phyloP scores from a whole-genome alignment of 208 protist genomes.

The Leishmania amazonensis region DNA sequence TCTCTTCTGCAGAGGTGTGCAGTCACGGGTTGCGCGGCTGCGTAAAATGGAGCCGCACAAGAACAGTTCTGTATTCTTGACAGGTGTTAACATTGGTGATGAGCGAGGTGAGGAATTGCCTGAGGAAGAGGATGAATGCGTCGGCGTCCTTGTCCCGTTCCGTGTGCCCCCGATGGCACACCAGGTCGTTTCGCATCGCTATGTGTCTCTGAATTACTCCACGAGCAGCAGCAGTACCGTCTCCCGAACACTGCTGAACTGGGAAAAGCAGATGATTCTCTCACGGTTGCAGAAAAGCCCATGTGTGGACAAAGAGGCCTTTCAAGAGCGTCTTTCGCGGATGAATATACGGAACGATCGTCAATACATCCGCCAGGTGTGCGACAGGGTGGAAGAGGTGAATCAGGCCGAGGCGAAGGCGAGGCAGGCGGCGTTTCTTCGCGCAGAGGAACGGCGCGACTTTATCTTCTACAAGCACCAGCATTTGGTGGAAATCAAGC shows the following conservation, averaged over 20 bases:
- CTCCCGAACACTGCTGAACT: conserved; percentile 43
- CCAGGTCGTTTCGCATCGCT: conserved; percentile 22
- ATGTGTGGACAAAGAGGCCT: conserved; percentile 46
- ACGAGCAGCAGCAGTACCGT: conserved; percentile 13
- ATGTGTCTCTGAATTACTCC: conserved; percentile 33
- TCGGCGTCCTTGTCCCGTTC: conserved; percentile 41
- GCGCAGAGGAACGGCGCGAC: conserved; percentile 41
- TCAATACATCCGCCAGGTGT: conserved; percentile 41
- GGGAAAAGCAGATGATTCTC: conserved; percentile 70
- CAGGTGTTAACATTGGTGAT: conserved; percentile 19
- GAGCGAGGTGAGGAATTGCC: neutral
- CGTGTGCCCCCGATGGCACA: conserved; percentile 46
- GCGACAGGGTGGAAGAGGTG: conserved; percentile 29
- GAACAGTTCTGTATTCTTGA: conserved; percentile 26
- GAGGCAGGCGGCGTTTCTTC: conserved; percentile 24
- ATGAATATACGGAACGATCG: conserved; percentile 49
- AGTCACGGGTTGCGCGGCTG: neutral
- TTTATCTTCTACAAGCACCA: conserved; percentile 64
- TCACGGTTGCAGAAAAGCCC: conserved; percentile 39
- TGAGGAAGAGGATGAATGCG: conserved; percentile 4
- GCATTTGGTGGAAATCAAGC: conserved; percentile 60
- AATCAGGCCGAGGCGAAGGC: conserved; percentile 12
- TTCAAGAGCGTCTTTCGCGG: conserved; percentile 50
- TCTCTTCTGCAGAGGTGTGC: neutral
- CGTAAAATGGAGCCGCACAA: neutral